A percentile compares a stretch with the other conserved stretches of the same genome.
These are phyloP conservation scores for Hymenoscyphus scutula DNA, from an alignment of 2,329 filamentous ascomycete genomes.

Conservation along the genomic window DNA sequence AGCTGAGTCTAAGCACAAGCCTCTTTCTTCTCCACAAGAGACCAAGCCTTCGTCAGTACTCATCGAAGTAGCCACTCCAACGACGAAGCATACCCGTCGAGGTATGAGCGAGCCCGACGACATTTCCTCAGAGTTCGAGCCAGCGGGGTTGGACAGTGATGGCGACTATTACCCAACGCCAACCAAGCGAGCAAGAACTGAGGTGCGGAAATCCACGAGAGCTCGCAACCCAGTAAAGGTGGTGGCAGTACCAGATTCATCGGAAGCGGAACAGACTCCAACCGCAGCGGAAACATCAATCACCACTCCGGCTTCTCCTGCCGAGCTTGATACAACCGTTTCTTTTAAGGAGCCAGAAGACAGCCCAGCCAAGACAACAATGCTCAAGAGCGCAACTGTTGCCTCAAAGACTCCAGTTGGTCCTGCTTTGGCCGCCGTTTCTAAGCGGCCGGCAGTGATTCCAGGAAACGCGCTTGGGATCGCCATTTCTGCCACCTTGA, in stretches of 20 bases:
- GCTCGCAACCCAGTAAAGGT: not conserved
- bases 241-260: too few species aligned
- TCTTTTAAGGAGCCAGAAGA: not conserved
- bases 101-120: not conserved
- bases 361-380: too few species aligned
- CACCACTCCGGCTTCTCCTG: not conserved
- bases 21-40: not conserved
- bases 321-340: not conserved
- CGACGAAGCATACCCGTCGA: not conserved
- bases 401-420: too few species aligned
- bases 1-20: not conserved
- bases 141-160: conserved; percentile 14
- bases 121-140: conserved; percentile 3
- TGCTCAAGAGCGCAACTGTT: too few species aligned
- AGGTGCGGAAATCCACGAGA: not conserved
- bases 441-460: too few species aligned
- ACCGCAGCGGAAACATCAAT: not conserved
- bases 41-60: too few species aligned
- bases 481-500: too few species aligned
- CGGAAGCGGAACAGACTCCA: not conserved
- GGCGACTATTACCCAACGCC: conserved; percentile 15
- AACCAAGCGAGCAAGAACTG: not conserved
- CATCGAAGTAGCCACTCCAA: too few species aligned
- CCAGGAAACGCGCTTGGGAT: too few species aligned
- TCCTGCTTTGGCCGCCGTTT: too few species aligned